Conservation (phyloP, 257 asterid species). For the Paraleonurus japonicus region DNA sequence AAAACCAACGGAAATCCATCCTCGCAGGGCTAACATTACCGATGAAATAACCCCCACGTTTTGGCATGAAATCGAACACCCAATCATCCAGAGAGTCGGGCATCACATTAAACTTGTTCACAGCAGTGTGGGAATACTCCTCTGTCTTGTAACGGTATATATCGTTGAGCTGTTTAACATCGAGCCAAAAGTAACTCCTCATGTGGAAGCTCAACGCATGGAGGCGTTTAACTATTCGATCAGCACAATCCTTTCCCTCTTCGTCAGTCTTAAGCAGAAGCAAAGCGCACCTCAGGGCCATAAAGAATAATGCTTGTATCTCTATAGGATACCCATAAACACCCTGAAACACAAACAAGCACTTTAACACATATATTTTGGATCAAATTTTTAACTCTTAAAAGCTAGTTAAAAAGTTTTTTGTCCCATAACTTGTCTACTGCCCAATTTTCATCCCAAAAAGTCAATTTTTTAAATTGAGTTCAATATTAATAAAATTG, state of each 20-base stretch:
- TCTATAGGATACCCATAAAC: constrained; percentile 90
- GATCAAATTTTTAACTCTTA: not conserved
- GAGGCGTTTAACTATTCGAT: constrained; percentile 63
- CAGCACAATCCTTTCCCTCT: constrained; percentile 61
- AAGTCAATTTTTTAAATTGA: no score
- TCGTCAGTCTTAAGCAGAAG: constrained; percentile 67
- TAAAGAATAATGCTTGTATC: constrained; percentile 85
- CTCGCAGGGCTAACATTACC: constrained; percentile 91
- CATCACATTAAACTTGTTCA: constrained; percentile 87
- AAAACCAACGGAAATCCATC: constrained; percentile 95
- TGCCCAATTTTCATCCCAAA: no score
- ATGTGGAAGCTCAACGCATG: constrained; percentile 86
- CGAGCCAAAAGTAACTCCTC: constrained; percentile 91
- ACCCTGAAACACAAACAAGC: constrained; percentile 46
- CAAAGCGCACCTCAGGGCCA: constrained; percentile 83
- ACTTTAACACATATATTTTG: not conserved
- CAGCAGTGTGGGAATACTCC: constrained; percentile 92
- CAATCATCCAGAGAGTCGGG: constrained; percentile 91
- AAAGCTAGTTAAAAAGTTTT: not conserved
- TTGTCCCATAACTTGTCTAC: no score
- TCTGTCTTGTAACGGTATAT: constrained; percentile 86
- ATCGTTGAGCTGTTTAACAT: constrained; percentile 75
- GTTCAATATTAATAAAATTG: no score
- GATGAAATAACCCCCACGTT: constrained; percentile 77
- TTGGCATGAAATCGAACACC: constrained; percentile 94